These are phyloP conservation scores for Botrytis pseudocinerea DNA, from an alignment of 2,329 filamentous ascomycete species.

Conservation along the genomic window DNA sequence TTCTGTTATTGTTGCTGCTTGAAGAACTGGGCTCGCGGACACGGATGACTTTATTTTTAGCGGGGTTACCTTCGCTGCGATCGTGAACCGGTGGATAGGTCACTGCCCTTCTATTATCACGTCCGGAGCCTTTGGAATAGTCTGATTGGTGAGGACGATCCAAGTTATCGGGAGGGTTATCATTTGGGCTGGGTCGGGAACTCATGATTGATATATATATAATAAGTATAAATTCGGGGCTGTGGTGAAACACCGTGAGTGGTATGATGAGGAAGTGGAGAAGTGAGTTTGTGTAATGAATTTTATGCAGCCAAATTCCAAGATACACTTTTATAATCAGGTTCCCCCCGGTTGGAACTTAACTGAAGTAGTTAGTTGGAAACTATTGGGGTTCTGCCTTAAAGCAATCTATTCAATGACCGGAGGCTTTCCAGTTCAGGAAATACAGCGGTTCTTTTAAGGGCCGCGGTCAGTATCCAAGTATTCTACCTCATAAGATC, in stretches of 20 bases:
- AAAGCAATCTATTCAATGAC: not conserved
- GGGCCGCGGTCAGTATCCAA: not conserved
- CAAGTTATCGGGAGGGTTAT: not conserved
- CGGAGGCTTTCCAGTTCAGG: not conserved
- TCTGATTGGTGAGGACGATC: not conserved
- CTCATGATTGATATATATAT: not conserved
- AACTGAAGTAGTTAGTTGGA: not conserved
- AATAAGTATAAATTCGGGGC: not conserved
- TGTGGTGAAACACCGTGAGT: not conserved
- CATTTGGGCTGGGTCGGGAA: not conserved
- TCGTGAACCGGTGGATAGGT: too few relatives aligned
- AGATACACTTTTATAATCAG: not conserved
- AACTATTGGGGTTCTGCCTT: not conserved
- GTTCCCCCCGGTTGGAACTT: not conserved
- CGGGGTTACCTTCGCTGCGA: fast-evolving
- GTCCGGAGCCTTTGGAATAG: too few relatives aligned
- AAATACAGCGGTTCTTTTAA: not conserved
- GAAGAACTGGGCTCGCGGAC: fast-evolving
- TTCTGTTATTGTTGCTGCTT: not conserved
- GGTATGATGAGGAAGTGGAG: not conserved
- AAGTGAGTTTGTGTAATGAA: not conserved
- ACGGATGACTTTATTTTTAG: not conserved
- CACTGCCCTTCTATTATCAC: too few relatives aligned
- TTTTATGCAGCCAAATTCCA: not conserved
- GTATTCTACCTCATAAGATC: not conserved